A percentile compares a stretch with the other conserved stretches of the same genome.
phyloP scores from a whole-genome alignment of 2,329 filamentous ascomycete genomes.

The Grosmannia clavigera region DNA sequence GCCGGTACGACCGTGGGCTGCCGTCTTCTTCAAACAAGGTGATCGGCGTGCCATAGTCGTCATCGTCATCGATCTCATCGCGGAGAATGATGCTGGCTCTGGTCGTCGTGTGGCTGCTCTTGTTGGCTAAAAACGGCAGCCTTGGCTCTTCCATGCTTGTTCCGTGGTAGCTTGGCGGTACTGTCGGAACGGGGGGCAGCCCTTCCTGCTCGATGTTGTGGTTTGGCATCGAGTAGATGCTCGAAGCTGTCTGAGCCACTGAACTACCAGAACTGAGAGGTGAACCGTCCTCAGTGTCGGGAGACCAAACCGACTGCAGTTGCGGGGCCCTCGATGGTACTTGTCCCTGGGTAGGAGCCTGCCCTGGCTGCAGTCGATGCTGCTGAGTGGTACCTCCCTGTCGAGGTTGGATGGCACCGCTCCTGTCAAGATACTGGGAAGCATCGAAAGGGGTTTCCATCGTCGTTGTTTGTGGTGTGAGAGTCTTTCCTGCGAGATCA shows the following conservation, averaged over 20 bases:
- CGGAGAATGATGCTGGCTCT: background rate
- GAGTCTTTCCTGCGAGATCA: conserved; percentile 28
- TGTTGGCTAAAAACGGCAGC: background rate
- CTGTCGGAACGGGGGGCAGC: conserved; percentile 47
- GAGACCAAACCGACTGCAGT: conserved; percentile 46
- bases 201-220: conserved; percentile 19
- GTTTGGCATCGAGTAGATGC: conserved; percentile 47
- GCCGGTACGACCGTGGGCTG: conserved; percentile 24
- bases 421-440: conserved; percentile 13
- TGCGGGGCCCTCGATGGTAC: background rate
- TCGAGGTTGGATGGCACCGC: background rate
- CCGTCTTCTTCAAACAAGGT: conserved; percentile 63
- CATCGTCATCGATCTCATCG: conserved; percentile 23
- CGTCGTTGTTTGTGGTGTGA: conserved; percentile 38
- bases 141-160: conserved; percentile 15
- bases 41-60: conserved; percentile 40
- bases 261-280: conserved; percentile 21
- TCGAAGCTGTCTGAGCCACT: conserved; percentile 35
- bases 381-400: background rate
- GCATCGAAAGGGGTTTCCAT: conserved; percentile 27
- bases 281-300: conserved; percentile 43
- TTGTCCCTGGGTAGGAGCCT: background rate
- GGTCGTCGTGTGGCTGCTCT: background rate
- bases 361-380: conserved; percentile 9
- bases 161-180: conserved; percentile 34